Conservation (phyloP, 2,329 filamentous ascomycete species). For the Ceratocystis variospora region DNA sequence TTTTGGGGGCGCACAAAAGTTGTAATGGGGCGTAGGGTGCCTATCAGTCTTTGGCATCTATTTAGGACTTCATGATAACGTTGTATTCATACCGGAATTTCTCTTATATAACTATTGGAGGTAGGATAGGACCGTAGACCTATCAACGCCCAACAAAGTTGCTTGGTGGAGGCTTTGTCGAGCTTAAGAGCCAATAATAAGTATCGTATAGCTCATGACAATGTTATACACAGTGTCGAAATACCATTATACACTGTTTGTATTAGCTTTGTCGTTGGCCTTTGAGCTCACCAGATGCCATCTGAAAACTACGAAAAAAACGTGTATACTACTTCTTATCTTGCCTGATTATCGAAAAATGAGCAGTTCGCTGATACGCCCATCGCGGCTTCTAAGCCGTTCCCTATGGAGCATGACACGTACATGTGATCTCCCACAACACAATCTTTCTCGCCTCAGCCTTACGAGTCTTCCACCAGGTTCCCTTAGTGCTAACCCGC, state of each 20-base stretch:
- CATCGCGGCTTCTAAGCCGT: neutral
- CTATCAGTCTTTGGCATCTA: conserved; percentile 16
- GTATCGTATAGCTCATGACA: neutral
- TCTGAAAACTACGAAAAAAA: neutral
- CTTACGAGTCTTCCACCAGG: neutral
- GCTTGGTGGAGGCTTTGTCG: neutral
- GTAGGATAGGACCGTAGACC: conserved; percentile 27
- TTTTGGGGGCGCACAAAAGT: conserved; percentile 8
- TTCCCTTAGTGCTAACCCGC: neutral
- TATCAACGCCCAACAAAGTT: conserved; percentile 30
- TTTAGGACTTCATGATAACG: conserved; percentile 7
- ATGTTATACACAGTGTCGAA: neutral
- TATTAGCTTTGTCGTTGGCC: neutral
- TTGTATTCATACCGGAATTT: conserved; percentile 29
- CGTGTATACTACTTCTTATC: neutral
- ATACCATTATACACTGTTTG: neutral
- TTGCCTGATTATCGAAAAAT: neutral
- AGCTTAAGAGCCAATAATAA: neutral
- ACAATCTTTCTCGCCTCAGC: neutral
- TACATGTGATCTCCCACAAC: neutral
- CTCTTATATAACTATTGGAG: conserved; percentile 5
- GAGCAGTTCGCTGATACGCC: neutral
- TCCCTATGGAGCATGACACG: neutral
- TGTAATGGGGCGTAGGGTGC: conserved; percentile 24
- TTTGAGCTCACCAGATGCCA: neutral